phyloP scores from a whole-genome alignment of 225 moss, liverwort and hornwort genomes.

The Climacium dendroides region DNA sequence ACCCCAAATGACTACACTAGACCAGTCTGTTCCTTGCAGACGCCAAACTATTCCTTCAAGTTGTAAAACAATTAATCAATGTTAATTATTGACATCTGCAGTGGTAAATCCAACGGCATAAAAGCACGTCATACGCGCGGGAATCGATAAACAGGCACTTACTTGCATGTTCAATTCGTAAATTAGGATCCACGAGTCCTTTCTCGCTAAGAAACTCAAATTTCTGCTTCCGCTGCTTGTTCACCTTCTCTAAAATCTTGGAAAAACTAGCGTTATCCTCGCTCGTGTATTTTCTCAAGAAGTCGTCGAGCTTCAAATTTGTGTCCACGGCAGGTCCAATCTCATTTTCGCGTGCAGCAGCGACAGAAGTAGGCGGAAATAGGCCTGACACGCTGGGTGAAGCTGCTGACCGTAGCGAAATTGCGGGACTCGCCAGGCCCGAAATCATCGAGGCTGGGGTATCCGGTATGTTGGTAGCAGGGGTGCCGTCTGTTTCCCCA shows the following conservation, averaged over 20 bases:
- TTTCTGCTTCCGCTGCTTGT: slow-evolving; percentile 74
- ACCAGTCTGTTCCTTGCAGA: background rate
- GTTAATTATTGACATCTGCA: background rate
- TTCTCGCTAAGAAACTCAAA: slow-evolving; percentile 62
- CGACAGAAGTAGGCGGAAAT: background rate
- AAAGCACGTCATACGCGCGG: background rate
- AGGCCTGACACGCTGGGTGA: slow-evolving; percentile 63
- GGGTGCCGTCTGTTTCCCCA: slow-evolving; percentile 55
- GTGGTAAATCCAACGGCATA: background rate
- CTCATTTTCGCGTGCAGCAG: slow-evolving; percentile 7
- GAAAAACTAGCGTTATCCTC: slow-evolving; percentile 96
- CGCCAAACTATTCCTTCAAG: background rate
- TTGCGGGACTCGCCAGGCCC: slow-evolving; percentile 63
- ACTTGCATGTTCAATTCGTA: slow-evolving; percentile 45
- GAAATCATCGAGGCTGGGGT: slow-evolving; percentile 71
- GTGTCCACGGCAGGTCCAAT: slow-evolving; percentile 40
- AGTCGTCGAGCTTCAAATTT: slow-evolving; percentile 69
- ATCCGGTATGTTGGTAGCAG: slow-evolving; percentile 34
- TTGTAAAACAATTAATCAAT: background rate
- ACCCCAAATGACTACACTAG: background rate
- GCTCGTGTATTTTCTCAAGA: slow-evolving; percentile 79
- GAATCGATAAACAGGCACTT: background rate
- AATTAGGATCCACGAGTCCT: slow-evolving; percentile 47
- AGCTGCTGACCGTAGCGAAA: slow-evolving; percentile 40
- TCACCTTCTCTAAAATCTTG: slow-evolving; percentile 78